These are phyloP conservation scores for Tetraselmis striata DNA, from an alignment of 139 green algal species.

Conservation along the genomic window DNA sequence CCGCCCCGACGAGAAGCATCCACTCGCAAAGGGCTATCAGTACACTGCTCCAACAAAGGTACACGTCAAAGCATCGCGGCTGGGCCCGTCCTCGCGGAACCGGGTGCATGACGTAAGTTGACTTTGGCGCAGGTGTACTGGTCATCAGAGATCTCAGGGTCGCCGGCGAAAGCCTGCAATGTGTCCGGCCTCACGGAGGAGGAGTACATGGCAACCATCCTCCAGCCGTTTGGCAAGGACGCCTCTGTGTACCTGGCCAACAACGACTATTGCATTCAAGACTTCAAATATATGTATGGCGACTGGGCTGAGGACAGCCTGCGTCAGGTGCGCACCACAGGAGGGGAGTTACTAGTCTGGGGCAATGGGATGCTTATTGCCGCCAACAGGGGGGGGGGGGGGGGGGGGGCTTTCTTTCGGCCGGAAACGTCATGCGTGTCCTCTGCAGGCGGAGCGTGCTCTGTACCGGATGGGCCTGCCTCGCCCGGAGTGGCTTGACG, in stretches of 20 bases:
- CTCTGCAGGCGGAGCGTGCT: neutral
- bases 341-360: no score
- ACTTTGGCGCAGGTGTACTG: neutral
- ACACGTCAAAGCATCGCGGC: no score
- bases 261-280: neutral
- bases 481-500: neutral
- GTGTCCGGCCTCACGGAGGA: neutral
- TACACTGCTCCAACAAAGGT: neutral
- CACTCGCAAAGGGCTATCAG: neutral
- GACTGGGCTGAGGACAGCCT: neutral
- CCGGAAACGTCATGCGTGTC: no score
- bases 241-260: neutral
- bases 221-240: neutral
- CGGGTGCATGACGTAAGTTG: no score
- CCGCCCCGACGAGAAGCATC: neutral
- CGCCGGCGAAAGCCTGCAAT: neutral
- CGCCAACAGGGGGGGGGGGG: no score
- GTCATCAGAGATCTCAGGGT: neutral
- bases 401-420: no score
- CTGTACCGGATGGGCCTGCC: neutral
- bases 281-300: neutral
- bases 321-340: neutral
- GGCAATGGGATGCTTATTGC: no score
- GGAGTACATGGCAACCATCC: neutral
- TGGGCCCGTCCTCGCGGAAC: no score